Evolutionary conservation across 352 stramenopile species (phyloP).

Genomic region (Pythium apleroticum): DNA sequence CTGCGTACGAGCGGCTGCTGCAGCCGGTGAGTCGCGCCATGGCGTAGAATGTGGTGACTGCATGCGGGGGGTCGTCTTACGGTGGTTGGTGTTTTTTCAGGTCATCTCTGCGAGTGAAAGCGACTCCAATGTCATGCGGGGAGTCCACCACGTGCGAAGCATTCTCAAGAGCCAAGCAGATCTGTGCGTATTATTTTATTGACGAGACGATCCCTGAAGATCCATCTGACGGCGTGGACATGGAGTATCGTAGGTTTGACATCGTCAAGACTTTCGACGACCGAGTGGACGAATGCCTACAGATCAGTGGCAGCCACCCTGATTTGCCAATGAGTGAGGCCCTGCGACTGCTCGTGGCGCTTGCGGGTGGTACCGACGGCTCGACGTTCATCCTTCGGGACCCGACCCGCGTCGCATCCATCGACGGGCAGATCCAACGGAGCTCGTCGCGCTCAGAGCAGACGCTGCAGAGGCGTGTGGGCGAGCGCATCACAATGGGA

Average conservation of each 20-base stretch:
- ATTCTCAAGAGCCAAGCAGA: conserved; percentile 16
- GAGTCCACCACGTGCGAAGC: conserved; percentile 15
- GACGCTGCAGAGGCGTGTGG: conserved; percentile 29
- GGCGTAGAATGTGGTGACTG: background rate
- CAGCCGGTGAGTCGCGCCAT: conserved; percentile 35
- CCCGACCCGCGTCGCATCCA: conserved; percentile 26
- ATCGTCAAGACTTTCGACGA: conserved; percentile 17
- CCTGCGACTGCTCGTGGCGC: conserved; percentile 55
- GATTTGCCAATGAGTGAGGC: conserved; percentile 28
- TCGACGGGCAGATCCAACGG: background rate
- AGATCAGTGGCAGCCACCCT: background rate
- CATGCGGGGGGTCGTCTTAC: background rate
- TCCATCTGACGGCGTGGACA: background rate
- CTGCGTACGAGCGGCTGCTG: conserved; percentile 53
- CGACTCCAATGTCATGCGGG: conserved; percentile 11
- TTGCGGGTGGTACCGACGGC: conserved; percentile 55
- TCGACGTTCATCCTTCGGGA: conserved; percentile 63
- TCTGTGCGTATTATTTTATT: conserved; percentile 11
- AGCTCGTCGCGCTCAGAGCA: background rate
- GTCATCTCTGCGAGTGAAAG: background rate
- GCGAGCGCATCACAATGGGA: conserved; percentile 57
- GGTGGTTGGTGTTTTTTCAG: background rate
- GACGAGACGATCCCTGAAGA: background rate
- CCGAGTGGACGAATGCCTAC: conserved; percentile 19
- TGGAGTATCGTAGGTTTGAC: conserved; percentile 19